phyloP scores from a whole-genome alignment of 768 basidiomycete species.

The Suillus fuscotomentosus region DNA sequence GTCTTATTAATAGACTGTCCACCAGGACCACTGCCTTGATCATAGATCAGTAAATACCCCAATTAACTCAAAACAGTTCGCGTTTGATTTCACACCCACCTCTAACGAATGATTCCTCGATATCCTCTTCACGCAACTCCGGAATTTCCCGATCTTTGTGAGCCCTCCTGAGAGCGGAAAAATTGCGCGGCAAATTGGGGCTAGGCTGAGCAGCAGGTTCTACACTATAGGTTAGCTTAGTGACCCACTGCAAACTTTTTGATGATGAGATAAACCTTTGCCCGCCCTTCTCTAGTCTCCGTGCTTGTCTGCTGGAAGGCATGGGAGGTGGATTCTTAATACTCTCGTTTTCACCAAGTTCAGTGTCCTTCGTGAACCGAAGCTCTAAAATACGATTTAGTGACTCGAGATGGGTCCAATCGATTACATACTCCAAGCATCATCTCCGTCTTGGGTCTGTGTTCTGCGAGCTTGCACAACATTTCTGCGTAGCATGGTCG shows the following conservation, averaged over 20 bases:
- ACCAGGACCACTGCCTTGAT: slow-evolving; percentile 82
- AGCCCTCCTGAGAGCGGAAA: slow-evolving; percentile 69
- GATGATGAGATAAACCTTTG: slow-evolving; percentile 21
- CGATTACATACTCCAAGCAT: slow-evolving; percentile 55
- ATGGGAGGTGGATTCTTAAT: slow-evolving; percentile 58
- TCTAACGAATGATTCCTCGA: slow-evolving; percentile 87
- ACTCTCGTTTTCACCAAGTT: slow-evolving; percentile 81
- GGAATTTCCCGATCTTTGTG: slow-evolving; percentile 64
- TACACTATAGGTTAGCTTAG: slow-evolving; percentile 17
- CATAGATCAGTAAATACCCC: slow-evolving; percentile 6
- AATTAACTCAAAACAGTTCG: slow-evolving; percentile 5
- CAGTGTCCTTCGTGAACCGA: slow-evolving; percentile 75
- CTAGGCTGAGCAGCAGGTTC: slow-evolving; percentile 32
- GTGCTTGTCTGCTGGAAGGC: slow-evolving; percentile 47
- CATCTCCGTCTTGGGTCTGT: slow-evolving; percentile 32
- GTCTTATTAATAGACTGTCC: slow-evolving; percentile 99
- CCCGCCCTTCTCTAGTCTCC: slow-evolving; percentile 41
- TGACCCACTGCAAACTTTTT: not conserved
- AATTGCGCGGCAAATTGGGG: slow-evolving; percentile 41
- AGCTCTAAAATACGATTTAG: slow-evolving; percentile 47
- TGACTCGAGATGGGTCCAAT: not conserved
- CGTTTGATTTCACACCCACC: slow-evolving; percentile 44
- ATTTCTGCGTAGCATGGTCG: slow-evolving; percentile 72
- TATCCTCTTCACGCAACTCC: slow-evolving; percentile 70
- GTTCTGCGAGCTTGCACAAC: slow-evolving; percentile 77